Percentiles rank a stretch among this genome's conserved stretches.
phyloP scores from a whole-genome alignment of 2,329 filamentous ascomycete species.

The Pseudogymnoascus sp. region DNA sequence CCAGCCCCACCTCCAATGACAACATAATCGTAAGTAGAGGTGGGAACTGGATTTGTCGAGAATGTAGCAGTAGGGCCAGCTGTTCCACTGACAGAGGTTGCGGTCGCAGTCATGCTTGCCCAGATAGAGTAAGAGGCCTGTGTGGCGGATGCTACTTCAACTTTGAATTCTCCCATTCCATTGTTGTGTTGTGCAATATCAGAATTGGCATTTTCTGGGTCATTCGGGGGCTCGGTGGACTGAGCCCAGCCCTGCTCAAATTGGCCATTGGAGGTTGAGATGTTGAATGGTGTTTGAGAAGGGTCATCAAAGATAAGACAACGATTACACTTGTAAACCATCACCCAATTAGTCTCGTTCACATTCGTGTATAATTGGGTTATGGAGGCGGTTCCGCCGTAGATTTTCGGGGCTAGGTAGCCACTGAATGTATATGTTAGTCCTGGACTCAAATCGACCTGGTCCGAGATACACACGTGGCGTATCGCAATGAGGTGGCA shows the following conservation, averaged over 20 bases:
- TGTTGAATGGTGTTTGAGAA: constrained; percentile 34
- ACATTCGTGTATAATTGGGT: constrained; percentile 53
- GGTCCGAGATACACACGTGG: constrained; percentile 30
- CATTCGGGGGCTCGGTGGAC: constrained; percentile 33
- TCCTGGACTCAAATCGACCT: not conserved
- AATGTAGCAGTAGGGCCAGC: constrained; percentile 38
- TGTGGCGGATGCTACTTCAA: constrained; percentile 36
- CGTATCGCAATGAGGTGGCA: constrained; percentile 50
- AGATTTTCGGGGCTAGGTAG: constrained; percentile 51
- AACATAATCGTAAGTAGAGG: constrained; percentile 46
- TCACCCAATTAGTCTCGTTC: constrained; percentile 50
- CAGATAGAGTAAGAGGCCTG: constrained; percentile 32
- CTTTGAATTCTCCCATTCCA: constrained; percentile 47
- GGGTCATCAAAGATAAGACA: constrained; percentile 48
- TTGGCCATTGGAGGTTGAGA: constrained; percentile 37
- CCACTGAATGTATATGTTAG: constrained; percentile 31
- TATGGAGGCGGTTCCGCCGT: constrained; percentile 54
- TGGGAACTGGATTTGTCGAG: constrained; percentile 39
- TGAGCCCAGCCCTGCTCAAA: constrained; percentile 52
- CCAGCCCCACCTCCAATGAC: constrained; percentile 48
- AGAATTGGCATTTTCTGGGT: constrained; percentile 38
- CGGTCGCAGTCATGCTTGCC: constrained; percentile 25
- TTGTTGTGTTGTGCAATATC: constrained; percentile 48
- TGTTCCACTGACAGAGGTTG: constrained; percentile 20
- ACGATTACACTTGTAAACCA: constrained; percentile 59